A percentile compares a stretch with the other conserved stretches of the same genome.
Evolutionary conservation across 768 basidiomycete species (phyloP).

Genomic region (Cystofilobasidium bisporidii): DNA sequence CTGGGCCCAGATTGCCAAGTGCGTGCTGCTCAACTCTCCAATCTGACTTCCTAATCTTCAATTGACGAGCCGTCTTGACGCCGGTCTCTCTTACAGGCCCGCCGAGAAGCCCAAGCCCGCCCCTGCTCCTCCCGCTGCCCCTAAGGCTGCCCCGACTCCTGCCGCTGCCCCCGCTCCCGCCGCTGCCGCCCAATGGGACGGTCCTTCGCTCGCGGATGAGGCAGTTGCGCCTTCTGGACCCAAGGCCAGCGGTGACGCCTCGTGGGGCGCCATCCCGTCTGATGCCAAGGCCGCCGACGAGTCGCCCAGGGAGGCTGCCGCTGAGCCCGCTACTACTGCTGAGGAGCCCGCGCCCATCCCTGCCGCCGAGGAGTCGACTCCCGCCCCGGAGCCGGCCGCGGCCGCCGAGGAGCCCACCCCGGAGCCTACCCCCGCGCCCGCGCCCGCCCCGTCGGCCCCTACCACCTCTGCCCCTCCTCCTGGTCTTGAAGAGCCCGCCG

Average conservation of each 20-base stretch:
- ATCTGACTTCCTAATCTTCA: too few relatives aligned
- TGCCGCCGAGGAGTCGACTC: conserved; percentile 29
- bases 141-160: conserved; percentile 23
- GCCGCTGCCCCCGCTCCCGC: conserved; percentile 31
- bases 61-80: too few relatives aligned
- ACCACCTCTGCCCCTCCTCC: conserved; percentile 31
- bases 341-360: conserved; percentile 14
- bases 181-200: conserved; percentile 20
- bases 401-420: conserved; percentile 31
- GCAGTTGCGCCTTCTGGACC: conserved; percentile 23
- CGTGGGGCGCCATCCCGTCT: neutral
- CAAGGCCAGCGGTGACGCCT: neutral
- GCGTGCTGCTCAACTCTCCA: conserved; percentile 29
- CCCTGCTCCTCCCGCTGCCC: conserved; percentile 30
- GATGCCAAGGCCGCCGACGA: too few relatives aligned
- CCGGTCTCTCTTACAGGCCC: conserved; percentile 27
- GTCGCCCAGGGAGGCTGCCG: conserved; percentile 4
- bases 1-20: conserved; percentile 43
- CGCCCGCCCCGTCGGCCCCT: conserved; percentile 28
- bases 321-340: too few relatives aligned
- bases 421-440: conserved; percentile 1
- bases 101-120: conserved; percentile 34
- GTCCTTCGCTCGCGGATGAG: neutral
- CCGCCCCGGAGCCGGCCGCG: conserved; percentile 19
- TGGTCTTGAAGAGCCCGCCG: conserved; percentile 29